Conservation (phyloP, 31 red algal genomes). For the Asparagopsis taxiformis region DNA sequence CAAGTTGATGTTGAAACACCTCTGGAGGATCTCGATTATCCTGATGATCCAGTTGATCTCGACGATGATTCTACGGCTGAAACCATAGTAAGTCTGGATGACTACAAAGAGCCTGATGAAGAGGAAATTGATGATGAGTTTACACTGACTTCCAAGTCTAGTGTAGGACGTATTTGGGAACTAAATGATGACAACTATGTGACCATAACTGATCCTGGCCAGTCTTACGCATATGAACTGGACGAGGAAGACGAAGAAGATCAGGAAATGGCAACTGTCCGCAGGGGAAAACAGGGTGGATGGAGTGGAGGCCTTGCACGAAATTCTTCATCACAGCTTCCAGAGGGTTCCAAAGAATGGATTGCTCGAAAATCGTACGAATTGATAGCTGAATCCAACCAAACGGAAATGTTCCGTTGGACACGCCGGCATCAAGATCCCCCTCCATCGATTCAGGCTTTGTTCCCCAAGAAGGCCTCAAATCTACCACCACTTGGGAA, state of each 20-base stretch:
- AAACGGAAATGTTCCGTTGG: conserved; percentile 67
- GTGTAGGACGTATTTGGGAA: conserved; percentile 63
- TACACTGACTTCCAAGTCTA: conserved; percentile 50
- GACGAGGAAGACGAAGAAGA: conserved; percentile 69
- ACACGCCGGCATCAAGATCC: conserved; percentile 25
- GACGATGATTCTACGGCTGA: conserved; percentile 29
- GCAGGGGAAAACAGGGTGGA: conserved; percentile 49
- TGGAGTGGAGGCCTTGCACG: conserved; percentile 60
- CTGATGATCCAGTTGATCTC: conserved; percentile 3
- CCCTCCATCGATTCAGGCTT: conserved; percentile 25
- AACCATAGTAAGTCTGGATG: conserved; percentile 5
- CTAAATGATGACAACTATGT: conserved; percentile 76
- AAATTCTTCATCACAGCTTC: conserved; percentile 37
- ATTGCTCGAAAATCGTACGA: conserved; percentile 72
- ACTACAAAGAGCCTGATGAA: conserved; percentile 23
- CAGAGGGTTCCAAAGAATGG: conserved; percentile 55
- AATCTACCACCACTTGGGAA: conserved; percentile 7
- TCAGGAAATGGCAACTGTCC: conserved; percentile 49
- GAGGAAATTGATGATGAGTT: conserved; percentile 50
- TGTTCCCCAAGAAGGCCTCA: conserved; percentile 29
- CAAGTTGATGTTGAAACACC: not conserved
- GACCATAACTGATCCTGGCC: conserved; percentile 75
- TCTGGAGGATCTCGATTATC: not conserved
- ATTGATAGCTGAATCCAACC: conserved; percentile 19
- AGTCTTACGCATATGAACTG: conserved; percentile 62